Base-by-base conservation (phyloP, 2,329 filamentous ascomycete species). In the Alternaria triticina region DNA sequence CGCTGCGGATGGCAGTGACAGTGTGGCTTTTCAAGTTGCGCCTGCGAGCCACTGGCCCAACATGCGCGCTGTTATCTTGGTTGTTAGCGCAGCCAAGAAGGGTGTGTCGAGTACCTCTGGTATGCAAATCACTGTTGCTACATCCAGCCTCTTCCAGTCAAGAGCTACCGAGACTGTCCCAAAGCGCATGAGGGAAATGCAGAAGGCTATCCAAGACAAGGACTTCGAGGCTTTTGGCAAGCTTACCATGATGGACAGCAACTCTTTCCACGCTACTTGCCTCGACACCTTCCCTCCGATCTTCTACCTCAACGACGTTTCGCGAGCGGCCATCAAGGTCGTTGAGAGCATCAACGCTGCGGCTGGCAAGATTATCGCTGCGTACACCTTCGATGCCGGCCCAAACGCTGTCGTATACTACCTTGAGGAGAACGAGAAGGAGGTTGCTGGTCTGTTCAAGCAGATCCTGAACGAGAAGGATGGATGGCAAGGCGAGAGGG, bases 391-490 rank as follows among this genome's bases (percentile, higher is more conserved):
- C 75, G 96, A 99, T 77, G 96, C 96, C 0, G 96, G 96, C 56
- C 96, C 96, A 58, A 99, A 99, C 82, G 94, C 94, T 44, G 96
- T 99, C 54, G 89, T 99, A 54, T 99, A 99, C 85, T 98, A 97
- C 77, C 87, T 94, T 44, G 91, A 94, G 77, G 86, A 94, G 84
- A 88, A 97, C 71, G 86, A 89, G 66, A 86, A 86, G 45, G 81
- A 86, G 4, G 90, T 98, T 4, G 88, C 94, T 0, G 94, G 94
- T 9, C 87, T 90, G 1, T 91, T 99, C 81, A 91, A 92, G 83
- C 83, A 83, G 43, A 84, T 91, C 17, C 78, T 95, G 23, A 84
- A 81, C 1, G 80, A 84, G 27, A 86, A 90, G n/a, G 85, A 87
- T 9, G 93, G 92, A 43, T 98, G 89, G 93, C 90, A 88, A 78